Percentiles rank a stretch among this genome's conserved stretches.
These are phyloP conservation scores for Colletotrichum scovillei DNA, from an alignment of 2,329 filamentous ascomycete species.

Conservation along the genomic window DNA sequence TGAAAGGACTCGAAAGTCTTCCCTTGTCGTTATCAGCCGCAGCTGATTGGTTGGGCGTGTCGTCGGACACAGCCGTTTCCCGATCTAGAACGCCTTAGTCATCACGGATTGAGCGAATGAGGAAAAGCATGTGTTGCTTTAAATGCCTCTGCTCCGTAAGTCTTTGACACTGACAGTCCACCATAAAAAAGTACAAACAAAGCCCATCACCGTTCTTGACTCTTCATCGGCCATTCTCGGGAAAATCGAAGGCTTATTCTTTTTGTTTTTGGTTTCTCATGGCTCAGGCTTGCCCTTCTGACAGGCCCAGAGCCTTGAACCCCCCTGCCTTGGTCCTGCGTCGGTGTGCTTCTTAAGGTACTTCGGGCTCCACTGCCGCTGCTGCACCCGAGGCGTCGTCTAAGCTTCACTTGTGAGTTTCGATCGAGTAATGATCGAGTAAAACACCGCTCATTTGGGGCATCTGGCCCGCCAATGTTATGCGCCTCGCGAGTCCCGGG, in stretches of 20 bases:
- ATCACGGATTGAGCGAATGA: not conserved
- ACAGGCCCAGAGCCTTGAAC: not conserved
- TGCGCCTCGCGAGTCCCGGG: not conserved
- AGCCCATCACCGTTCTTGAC: not conserved
- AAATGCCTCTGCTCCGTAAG: not conserved
- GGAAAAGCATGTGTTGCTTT: slow-evolving; percentile 1
- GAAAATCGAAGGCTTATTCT: not conserved
- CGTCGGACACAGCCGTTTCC: slow-evolving; percentile 31
- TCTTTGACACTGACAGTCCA: not conserved
- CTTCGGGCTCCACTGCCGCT: not conserved
- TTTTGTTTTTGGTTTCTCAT: too few species aligned
- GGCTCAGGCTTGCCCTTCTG: not conserved
- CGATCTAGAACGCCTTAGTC: slow-evolving; percentile 20
- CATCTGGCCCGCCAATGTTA: slow-evolving; percentile 6
- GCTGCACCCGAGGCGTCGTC: slow-evolving; percentile 11
- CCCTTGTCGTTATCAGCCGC: slow-evolving; percentile 28
- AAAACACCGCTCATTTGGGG: slow-evolving; percentile 40
- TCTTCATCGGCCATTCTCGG: slow-evolving; percentile 26
- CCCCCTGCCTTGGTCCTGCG: not conserved
- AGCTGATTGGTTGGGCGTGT: slow-evolving; percentile 11
- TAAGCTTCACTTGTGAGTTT: slow-evolving; percentile 46
- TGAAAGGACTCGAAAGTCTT: slow-evolving; percentile 15
- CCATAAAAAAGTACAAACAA: not conserved
- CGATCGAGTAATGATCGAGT: slow-evolving; percentile 60
- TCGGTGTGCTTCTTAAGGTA: not conserved